Conservation (phyloP, 768 basidiomycete genomes). For the Tylopilus rubrobrunneus region DNA sequence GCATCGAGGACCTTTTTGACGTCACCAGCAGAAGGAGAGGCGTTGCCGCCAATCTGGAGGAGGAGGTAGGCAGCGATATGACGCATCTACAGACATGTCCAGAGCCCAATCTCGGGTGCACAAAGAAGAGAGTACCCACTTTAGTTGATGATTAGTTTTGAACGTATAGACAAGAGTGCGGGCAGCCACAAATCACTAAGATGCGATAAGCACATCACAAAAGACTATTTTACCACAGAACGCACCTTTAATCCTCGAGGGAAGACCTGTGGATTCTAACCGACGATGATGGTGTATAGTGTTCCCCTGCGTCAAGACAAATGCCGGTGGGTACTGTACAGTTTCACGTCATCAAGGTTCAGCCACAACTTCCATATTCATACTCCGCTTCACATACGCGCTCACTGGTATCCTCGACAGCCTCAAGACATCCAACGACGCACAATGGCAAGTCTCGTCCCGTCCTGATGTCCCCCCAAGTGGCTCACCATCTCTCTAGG, state of each 20-base stretch:
- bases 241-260: conserved; percentile 79
- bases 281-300: conserved; percentile 42
- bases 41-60: conserved; percentile 91
- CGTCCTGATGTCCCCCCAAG: not conserved
- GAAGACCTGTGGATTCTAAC: conserved; percentile 96
- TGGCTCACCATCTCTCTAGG: conserved; percentile 39
- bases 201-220: conserved; percentile 12
- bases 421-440: conserved; percentile 26
- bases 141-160: conserved; percentile 34
- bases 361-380: conserved; percentile 41
- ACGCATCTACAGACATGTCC: conserved; percentile 60
- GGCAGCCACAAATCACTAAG: conserved; percentile 91
- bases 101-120: not conserved
- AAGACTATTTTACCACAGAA: not conserved
- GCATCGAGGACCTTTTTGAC: conserved; percentile 81
- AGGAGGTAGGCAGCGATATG: conserved; percentile 96
- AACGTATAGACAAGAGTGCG: conserved; percentile 40
- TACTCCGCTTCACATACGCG: conserved; percentile 18
- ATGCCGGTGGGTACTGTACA: conserved; percentile 48
- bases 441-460: conserved; percentile 30
- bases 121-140: conserved; percentile 33
- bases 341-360: conserved; percentile 45
- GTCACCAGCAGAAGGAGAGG: conserved; percentile 79
- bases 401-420: conserved; percentile 16
- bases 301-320: not conserved